Evolutionary conservation across 2,329 filamentous ascomycete genomes (phyloP).

Genomic region (Calonectria pteridis): DNA sequence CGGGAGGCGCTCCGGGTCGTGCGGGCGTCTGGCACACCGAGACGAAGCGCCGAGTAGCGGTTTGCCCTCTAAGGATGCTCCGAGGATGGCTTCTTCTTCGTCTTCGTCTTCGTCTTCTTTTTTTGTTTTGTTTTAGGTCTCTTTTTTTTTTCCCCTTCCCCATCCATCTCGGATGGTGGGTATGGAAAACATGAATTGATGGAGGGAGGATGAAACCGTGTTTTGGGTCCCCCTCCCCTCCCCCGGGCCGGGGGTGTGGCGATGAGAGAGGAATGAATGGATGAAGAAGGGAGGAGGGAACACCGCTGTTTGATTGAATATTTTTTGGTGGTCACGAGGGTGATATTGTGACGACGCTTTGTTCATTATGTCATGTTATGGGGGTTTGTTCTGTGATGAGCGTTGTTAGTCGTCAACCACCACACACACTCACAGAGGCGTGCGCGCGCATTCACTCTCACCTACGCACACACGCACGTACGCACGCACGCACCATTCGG

Average conservation of each 20-base stretch:
- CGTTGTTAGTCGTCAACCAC: background rate
- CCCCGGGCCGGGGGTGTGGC: background rate
- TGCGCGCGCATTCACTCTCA: background rate
- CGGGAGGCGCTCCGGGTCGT: slow-evolving; percentile 33
- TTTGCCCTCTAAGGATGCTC: slow-evolving; percentile 32
- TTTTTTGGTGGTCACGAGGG: slow-evolving; percentile 5
- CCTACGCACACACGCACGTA: background rate
- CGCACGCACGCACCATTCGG: background rate
- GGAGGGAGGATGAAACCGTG: slow-evolving; percentile 12
- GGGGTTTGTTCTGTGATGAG: slow-evolving; percentile 8
- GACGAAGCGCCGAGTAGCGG: slow-evolving; percentile 26
- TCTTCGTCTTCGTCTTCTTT: too few relatives aligned
- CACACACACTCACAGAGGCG: background rate
- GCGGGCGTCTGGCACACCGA: slow-evolving; percentile 30
- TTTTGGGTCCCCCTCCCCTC: background rate
- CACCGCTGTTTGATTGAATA: slow-evolving; percentile 22
- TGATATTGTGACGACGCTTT: slow-evolving; percentile 13
- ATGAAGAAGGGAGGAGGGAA: slow-evolving; percentile 19
- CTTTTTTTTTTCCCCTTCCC: background rate
- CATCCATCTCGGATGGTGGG: slow-evolving; percentile 2
- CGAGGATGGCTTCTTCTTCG: slow-evolving; percentile 6
- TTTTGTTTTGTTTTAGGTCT: too few relatives aligned
- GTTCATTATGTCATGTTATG: slow-evolving; percentile 11
- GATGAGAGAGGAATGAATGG: background rate
- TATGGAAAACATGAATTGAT: background rate